Conservation (phyloP, 768 basidiomycete species). For the Lactarius hatsudake region DNA sequence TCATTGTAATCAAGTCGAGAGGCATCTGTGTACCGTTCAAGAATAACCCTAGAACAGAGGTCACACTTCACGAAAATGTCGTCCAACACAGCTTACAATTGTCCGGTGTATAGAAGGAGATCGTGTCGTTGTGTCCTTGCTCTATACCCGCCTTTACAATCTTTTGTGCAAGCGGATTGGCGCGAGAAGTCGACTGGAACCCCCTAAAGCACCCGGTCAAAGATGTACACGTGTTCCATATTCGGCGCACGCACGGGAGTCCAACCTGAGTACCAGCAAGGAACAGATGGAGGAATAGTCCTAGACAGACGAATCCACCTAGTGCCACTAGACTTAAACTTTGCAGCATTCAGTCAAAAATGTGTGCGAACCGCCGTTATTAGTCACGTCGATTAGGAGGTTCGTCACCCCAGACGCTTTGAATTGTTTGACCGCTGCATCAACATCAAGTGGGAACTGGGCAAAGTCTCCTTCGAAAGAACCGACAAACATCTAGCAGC, state of each 20-base stretch:
- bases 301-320: slow-evolving; percentile 62
- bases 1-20: no score
- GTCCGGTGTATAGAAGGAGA: no score
- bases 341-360: no score
- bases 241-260: slow-evolving; percentile 43
- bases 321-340: background rate
- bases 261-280: slow-evolving; percentile 50
- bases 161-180: no score
- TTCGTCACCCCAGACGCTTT: slow-evolving; percentile 47
- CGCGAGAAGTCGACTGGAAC: slow-evolving; percentile 53
- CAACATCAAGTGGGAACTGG: slow-evolving; percentile 51
- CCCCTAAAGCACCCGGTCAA: slow-evolving; percentile 40
- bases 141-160: no score
- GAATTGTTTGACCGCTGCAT: slow-evolving; percentile 45
- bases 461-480: slow-evolving; percentile 52
- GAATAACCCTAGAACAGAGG: slow-evolving; percentile 31
- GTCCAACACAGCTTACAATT: no score
- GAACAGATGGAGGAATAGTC: slow-evolving; percentile 57
- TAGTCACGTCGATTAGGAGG: slow-evolving; percentile 56
- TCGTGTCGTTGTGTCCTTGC: no score
- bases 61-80: background rate
- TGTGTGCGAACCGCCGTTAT: slow-evolving; percentile 54
- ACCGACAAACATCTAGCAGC: slow-evolving; percentile 54
- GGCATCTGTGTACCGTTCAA: slow-evolving; percentile 34
- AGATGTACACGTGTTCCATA: background rate